phyloP scores from a whole-genome alignment of 352 stramenopile genomes.

The Phytophthora capsici region DNA sequence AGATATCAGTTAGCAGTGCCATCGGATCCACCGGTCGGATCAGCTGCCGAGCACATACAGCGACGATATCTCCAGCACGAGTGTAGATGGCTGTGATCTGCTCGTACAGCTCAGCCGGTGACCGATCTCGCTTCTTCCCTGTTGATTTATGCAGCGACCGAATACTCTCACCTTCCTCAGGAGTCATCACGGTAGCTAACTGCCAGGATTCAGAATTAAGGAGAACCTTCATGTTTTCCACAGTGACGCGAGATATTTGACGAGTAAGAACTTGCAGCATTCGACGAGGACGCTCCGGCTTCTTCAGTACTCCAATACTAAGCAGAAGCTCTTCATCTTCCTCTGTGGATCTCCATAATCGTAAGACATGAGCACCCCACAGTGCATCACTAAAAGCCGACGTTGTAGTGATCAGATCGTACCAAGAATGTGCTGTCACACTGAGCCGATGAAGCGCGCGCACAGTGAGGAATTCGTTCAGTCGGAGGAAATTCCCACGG shows the following conservation, averaged over 20 bases:
- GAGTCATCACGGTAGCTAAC: slow-evolving; percentile 44
- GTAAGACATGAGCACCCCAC: slow-evolving; percentile 55
- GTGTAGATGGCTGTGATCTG: slow-evolving; percentile 60
- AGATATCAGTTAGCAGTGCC: slow-evolving; percentile 38
- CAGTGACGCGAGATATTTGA: slow-evolving; percentile 45
- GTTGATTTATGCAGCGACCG: slow-evolving; percentile 22
- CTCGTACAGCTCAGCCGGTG: slow-evolving; percentile 49
- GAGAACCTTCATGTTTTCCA: slow-evolving; percentile 66
- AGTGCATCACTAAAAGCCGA: slow-evolving; percentile 48
- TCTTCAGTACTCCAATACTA: slow-evolving; percentile 48
- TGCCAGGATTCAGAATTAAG: slow-evolving; percentile 59
- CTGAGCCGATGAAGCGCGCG: slow-evolving; percentile 53
- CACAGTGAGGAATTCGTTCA: slow-evolving; percentile 56
- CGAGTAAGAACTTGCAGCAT: slow-evolving; percentile 62
- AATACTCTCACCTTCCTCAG: slow-evolving; percentile 7
- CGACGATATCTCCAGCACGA: slow-evolving; percentile 54
- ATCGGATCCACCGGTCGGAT: slow-evolving; percentile 50
- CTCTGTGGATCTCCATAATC: slow-evolving; percentile 45
- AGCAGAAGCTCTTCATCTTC: slow-evolving; percentile 47
- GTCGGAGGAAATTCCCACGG: slow-evolving; percentile 46
- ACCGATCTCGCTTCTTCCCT: slow-evolving; percentile 12
- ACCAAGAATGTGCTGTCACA: slow-evolving; percentile 55
- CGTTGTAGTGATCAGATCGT: slow-evolving; percentile 45
- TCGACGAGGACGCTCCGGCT: slow-evolving; percentile 45
- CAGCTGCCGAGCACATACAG: slow-evolving; percentile 54